Evolutionary conservation across 257 asterid genomes (phyloP).

Genomic region (Solanum sejunctum): DNA sequence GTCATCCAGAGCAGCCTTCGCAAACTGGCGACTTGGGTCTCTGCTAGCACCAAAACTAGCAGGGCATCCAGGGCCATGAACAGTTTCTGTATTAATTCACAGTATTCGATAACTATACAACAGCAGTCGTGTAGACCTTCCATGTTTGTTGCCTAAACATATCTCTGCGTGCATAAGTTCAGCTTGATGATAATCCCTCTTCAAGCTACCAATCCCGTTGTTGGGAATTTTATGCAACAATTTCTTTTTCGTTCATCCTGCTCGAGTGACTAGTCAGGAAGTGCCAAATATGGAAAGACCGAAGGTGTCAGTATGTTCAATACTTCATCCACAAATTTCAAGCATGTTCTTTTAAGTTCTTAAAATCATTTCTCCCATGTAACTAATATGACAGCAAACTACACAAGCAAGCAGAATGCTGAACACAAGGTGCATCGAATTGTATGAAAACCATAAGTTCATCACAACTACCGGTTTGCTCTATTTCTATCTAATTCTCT

Average conservation of each 20-base stretch:
- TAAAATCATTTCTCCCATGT: neutral
- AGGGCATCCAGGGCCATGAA: neutral
- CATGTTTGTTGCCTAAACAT: neutral
- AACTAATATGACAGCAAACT: neutral
- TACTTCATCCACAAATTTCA: neutral
- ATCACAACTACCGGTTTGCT: conserved; percentile 29
- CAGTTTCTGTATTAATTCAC: neutral
- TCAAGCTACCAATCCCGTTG: neutral
- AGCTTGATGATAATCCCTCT: neutral
- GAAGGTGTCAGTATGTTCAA: neutral
- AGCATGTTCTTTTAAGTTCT: neutral
- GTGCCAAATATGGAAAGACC: neutral
- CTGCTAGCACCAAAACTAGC: neutral
- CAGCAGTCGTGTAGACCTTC: neutral
- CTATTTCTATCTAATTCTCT: conserved; percentile 35
- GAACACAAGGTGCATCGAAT: neutral
- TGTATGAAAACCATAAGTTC: neutral
- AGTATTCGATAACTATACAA: neutral
- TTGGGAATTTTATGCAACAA: neutral
- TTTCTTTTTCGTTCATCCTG: neutral
- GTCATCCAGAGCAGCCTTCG: neutral
- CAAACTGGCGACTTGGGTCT: neutral
- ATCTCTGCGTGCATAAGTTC: neutral
- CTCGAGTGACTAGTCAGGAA: neutral
- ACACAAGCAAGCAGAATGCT: neutral